phyloP scores from a whole-genome alignment of 2,329 filamentous ascomycete species.

The Aureobasidium melanogenum region DNA sequence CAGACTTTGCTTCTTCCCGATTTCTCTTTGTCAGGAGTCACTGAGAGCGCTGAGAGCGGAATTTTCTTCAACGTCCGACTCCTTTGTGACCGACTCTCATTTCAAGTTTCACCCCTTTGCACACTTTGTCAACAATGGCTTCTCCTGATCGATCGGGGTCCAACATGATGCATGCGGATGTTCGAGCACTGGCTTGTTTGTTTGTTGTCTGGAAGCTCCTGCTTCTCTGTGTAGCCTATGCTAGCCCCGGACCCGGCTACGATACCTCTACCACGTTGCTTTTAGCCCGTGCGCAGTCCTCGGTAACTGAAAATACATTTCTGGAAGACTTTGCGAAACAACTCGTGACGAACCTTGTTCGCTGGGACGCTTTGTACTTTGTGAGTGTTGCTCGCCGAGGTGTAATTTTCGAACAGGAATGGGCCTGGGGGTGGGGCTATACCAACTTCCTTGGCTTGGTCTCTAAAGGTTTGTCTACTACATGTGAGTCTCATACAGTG shows the following conservation, averaged over 20 bases:
- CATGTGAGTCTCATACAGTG: slow-evolving; percentile 12
- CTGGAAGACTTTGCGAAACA: not conserved
- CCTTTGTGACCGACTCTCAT: slow-evolving; percentile 9
- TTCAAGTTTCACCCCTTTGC: slow-evolving; percentile 5
- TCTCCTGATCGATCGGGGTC: not conserved
- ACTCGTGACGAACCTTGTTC: slow-evolving; percentile 48
- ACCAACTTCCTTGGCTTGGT: slow-evolving; percentile 36
- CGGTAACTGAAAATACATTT: slow-evolving; percentile 14
- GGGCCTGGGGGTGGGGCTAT: slow-evolving; percentile 64
- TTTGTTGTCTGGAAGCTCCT: slow-evolving; percentile 60
- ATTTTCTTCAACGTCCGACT: slow-evolving; percentile 5
- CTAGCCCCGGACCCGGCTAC: slow-evolving; percentile 56
- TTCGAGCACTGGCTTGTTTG: slow-evolving; percentile 21
- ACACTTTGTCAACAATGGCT: not conserved
- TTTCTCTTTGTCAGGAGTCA: slow-evolving; percentile 2
- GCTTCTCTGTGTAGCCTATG: slow-evolving; percentile 52
- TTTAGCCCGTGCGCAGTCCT: slow-evolving; percentile 26
- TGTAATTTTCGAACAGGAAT: slow-evolving; percentile 72
- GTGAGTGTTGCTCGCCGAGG: slow-evolving; percentile 53
- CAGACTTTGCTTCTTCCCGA: not conserved
- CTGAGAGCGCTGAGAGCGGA: not conserved
- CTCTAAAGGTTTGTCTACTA: slow-evolving; percentile 32
- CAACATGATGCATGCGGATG: slow-evolving; percentile 2
- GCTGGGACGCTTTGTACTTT: slow-evolving; percentile 80
- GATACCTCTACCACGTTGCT: slow-evolving; percentile 64